Conservation (phyloP, 257 asterid species). For the Linaria vulgaris region DNA sequence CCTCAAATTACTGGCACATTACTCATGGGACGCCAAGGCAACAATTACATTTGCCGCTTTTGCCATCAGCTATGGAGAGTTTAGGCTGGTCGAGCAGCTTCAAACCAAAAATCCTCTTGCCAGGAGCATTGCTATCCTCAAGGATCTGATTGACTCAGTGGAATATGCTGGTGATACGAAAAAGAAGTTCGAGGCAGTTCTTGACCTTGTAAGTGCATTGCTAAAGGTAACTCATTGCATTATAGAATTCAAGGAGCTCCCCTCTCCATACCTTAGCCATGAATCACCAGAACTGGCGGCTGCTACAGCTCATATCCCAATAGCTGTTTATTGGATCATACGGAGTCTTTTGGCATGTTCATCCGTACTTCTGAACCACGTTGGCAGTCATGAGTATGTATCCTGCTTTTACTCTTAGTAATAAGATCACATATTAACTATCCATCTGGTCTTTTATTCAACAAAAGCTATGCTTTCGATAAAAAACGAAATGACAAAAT, state of each 20-base stretch:
- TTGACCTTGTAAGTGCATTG: slow-evolving; percentile 32
- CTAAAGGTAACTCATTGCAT: slow-evolving; percentile 42
- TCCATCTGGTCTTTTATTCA: neutral
- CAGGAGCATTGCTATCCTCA: slow-evolving; percentile 49
- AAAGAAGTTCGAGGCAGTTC: slow-evolving; percentile 45
- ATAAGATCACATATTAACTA: neutral
- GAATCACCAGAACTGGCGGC: slow-evolving; percentile 37
- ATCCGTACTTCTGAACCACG: slow-evolving; percentile 53
- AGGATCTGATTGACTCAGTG: slow-evolving; percentile 41
- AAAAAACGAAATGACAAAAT: too few relatives aligned
- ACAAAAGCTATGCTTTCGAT: too few relatives aligned
- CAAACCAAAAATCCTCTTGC: slow-evolving; percentile 42
- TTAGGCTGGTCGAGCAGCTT: slow-evolving; percentile 60
- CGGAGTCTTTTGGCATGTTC: slow-evolving; percentile 67
- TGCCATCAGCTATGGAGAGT: slow-evolving; percentile 65
- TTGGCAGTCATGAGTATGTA: slow-evolving; percentile 73
- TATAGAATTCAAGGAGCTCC: slow-evolving; percentile 51
- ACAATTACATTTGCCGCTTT: slow-evolving; percentile 56
- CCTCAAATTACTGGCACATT: slow-evolving; percentile 41
- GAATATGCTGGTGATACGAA: slow-evolving; percentile 29
- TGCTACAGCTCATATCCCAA: slow-evolving; percentile 52
- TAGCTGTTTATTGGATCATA: slow-evolving; percentile 67
- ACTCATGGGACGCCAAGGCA: slow-evolving; percentile 64
- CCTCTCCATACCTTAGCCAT: slow-evolving; percentile 34
- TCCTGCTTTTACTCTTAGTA: neutral